Conservation (phyloP, 345 rosid species). For the Acer negundo region DNA sequence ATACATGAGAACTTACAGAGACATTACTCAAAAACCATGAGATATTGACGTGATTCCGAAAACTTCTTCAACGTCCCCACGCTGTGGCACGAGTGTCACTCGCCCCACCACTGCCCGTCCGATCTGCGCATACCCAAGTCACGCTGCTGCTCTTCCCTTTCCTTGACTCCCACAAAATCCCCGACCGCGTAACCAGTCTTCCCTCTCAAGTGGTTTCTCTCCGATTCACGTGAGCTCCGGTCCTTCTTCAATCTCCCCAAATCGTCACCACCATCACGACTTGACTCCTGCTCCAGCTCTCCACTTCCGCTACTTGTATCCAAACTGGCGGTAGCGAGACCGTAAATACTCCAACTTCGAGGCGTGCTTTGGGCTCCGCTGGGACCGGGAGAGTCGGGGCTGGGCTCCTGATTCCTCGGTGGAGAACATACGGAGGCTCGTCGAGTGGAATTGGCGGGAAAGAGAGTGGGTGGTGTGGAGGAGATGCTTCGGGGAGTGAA, state of each 20-base stretch:
- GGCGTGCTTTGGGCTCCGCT: neutral
- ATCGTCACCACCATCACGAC: slow-evolving; percentile 19
- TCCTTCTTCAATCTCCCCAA: slow-evolving; percentile 17
- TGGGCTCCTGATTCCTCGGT: slow-evolving; percentile 13
- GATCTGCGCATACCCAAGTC: slow-evolving; percentile 62
- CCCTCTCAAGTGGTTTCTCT: slow-evolving; percentile 16
- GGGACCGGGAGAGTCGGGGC: neutral
- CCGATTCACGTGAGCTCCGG: slow-evolving; percentile 13
- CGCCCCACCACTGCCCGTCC: slow-evolving; percentile 95
- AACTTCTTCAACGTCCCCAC: slow-evolving; percentile 68
- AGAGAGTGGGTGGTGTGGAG: slow-evolving; percentile 5
- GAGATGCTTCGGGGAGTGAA: slow-evolving; percentile 20
- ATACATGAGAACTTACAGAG: no score
- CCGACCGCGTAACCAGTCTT: slow-evolving; percentile 27
- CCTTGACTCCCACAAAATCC: slow-evolving; percentile 37
- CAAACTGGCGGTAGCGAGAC: slow-evolving; percentile 18
- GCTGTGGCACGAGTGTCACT: slow-evolving; percentile 52
- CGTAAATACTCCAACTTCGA: slow-evolving; percentile 39
- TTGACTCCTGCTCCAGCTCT: neutral
- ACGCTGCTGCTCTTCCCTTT: slow-evolving; percentile 47
- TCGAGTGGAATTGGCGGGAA: slow-evolving; percentile 29
- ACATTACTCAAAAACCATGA: no score
- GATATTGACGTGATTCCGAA: slow-evolving; percentile 4
- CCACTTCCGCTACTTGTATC: neutral
- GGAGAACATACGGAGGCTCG: slow-evolving; percentile 17